These are phyloP conservation scores for Talaromyces amestolkiae DNA, from an alignment of 2,329 filamentous ascomycete genomes.

Conservation along the genomic window DNA sequence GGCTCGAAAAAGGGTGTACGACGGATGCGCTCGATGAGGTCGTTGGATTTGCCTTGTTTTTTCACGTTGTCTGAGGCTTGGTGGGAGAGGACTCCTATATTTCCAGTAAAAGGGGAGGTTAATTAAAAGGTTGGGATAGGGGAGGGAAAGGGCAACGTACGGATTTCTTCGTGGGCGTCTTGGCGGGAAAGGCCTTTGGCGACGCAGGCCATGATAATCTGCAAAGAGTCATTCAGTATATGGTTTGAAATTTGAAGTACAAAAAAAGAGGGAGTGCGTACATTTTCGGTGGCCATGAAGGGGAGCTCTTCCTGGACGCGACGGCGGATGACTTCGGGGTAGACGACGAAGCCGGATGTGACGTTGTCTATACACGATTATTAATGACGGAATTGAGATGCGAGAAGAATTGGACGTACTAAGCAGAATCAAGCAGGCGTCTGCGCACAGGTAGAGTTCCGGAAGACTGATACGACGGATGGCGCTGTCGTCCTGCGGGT, in stretches of 20 bases:
- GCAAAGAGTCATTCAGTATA: background rate
- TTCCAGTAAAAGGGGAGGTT: background rate
- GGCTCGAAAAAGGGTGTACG: constrained; percentile 65
- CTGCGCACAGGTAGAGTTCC: constrained; percentile 62
- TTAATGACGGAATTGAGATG: background rate
- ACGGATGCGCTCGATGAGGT: constrained; percentile 76
- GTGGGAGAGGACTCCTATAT: constrained; percentile 64
- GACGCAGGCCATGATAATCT: constrained; percentile 74
- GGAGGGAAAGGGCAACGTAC: constrained; percentile 29
- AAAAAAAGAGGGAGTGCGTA: background rate
- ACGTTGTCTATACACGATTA: constrained; percentile 58
- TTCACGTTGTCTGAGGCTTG: constrained; percentile 71
- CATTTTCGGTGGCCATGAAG: constrained; percentile 71
- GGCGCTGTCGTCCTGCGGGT: constrained; percentile 31
- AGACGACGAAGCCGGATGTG: constrained; percentile 69
- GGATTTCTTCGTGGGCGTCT: constrained; percentile 83
- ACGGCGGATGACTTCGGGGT: constrained; percentile 67
- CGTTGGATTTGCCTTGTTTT: constrained; percentile 71
- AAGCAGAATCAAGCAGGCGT: constrained; percentile 58
- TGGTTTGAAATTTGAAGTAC: background rate
- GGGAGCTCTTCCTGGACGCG: constrained; percentile 74
- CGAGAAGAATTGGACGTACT: constrained; percentile 31
- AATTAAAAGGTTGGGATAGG: background rate
- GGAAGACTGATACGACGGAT: constrained; percentile 56
- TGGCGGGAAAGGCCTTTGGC: constrained; percentile 70